Base-by-base conservation (phyloP, 2,329 filamentous ascomycete genomes). In the Aspergillaceae sp. region DNA sequence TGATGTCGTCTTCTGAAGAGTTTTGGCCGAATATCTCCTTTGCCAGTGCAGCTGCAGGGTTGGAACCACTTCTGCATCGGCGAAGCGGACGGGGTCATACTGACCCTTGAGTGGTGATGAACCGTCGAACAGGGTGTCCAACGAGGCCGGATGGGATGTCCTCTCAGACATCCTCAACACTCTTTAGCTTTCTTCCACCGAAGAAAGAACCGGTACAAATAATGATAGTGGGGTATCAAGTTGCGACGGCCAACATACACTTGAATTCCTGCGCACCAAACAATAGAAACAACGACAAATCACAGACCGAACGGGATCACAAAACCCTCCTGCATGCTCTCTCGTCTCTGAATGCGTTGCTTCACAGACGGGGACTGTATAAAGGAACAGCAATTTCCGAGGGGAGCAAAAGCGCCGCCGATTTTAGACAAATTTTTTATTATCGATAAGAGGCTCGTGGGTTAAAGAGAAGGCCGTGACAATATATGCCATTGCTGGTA, bases 21-120 rank as follows among this genome's bases (percentile, higher is more conserved):
- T 62, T 58, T 46, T 69, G 64, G 9, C 68, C 69, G 30, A 72
- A 59, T 11, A 73, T 43, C 8, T 59, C 58, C 29, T 63, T 61
- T 19, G 68, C 68, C 11, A 71, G 52, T 6, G 62, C 44, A 63
- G 52, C 41, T 60, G 56, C 41, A 70, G 50, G 10, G 64, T 54
- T 6, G 59, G 58, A 7, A 63, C 50, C 29, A 63, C 60, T 49
- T 63, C 57, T 7, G 57, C 51, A 35, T 67, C 64, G 28, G 57
- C 58, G 29, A 68, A 56, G 42, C 49, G 60, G 43, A 70, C 52
- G 7, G 61, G 56, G 37, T 69, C 65, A 51, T 67, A 67, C 44
- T 57, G 56, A 29, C 53, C 49, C 11, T 56, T 59, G n/a, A 60
- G 48, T 5, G 54, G 48, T 4, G 59, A 54, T 27, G 48, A 37